Percentiles rank a stretch among this genome's conserved stretches.
phyloP scores from a whole-genome alignment of 306 rosid species.

The Prunus fruticosa region DNA sequence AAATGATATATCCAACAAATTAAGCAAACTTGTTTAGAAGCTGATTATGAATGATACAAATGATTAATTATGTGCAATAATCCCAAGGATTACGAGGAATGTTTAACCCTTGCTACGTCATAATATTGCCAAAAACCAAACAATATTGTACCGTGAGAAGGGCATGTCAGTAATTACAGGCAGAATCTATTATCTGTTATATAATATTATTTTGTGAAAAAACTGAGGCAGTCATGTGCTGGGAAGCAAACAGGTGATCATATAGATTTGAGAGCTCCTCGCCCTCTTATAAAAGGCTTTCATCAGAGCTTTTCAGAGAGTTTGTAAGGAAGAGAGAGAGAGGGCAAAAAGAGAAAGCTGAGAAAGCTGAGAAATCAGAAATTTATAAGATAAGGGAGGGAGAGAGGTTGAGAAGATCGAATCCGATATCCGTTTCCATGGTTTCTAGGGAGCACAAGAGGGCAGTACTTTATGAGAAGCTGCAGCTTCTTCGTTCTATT shows the following conservation, averaged over 20 bases:
- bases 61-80: not conserved
- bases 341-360: not conserved
- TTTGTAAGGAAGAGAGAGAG: conserved; percentile 14
- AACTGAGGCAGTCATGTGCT: conserved; percentile 47
- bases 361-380: conserved; percentile 2
- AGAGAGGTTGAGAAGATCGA: conserved; percentile 1
- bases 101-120: too few relatives aligned
- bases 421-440: conserved; percentile 30
- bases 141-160: conserved; percentile 15
- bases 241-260: conserved; percentile 68
- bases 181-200: conserved; percentile 2
- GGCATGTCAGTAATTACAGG: conserved; percentile 50
- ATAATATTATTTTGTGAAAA: conserved; percentile 30
- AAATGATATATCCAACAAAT: not conserved
- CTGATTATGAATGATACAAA: not conserved
- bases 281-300: conserved; percentile 51
- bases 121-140: too few relatives aligned
- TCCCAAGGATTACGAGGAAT: not conserved
- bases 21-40: not conserved
- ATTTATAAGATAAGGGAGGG: not conserved
- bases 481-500: conserved; percentile 93
- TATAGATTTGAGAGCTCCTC: conserved; percentile 63
- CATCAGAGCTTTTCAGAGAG: conserved; percentile 31
- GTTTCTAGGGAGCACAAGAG: conserved; percentile 90
- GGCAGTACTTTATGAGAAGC: conserved; percentile 85